Base-by-base conservation (phyloP, 2,329 filamentous ascomycete genomes). In the Cordyceps militaris region DNA sequence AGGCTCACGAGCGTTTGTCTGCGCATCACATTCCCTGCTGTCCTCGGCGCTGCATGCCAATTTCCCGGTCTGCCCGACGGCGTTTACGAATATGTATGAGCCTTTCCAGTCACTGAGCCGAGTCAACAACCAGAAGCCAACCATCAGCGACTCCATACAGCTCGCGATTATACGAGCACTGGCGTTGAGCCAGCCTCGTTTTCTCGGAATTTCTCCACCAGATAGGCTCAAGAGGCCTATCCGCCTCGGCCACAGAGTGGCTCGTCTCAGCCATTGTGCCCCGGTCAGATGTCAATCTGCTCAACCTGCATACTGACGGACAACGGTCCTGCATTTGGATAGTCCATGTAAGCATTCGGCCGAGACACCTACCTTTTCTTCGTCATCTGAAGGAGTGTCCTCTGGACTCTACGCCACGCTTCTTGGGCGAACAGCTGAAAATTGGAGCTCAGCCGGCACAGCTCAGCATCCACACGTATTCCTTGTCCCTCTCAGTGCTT, bases 1-100 rank as follows among this genome's bases (percentile, higher is more conserved):
- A 58, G 56, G 56, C 19, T 58, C 49, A 53, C 42, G 40, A 53
- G 56, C 3, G 10, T 23, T 13, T 26, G 50, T 47, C 11, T 36
- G 32, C 34, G 11, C 43, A 48, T 56, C 24, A 30, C 23, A 40
- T 38, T 48, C 32, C 53, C 36, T 34, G 23, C 32, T 19, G 28
- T 43, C 54, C 54, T 50, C 54, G 36, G 44, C 19, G 44, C 36
- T 42, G 34, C 36, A 32, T n/a, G n/a, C 24, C 8, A 32, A 24
- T 48, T 3, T 11, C 24, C 53, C 53, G 34, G 26, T 9, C 16
- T 36, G 43, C 5, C 54, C 54, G 54, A 56, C 34, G 43, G 54
- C 24, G 34, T 49, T 56, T 47, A 34, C n/a, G 26, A 26, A n/a
- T n/a, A n/a, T n/a, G n/a, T 13, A n/a, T 13, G 13, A 14, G 4